Percentiles rank a stretch among this genome's conserved stretches.
Evolutionary conservation across 805 yeast species (phyloP).

Genomic region (Schizosaccharomyces cryophilus): DNA sequence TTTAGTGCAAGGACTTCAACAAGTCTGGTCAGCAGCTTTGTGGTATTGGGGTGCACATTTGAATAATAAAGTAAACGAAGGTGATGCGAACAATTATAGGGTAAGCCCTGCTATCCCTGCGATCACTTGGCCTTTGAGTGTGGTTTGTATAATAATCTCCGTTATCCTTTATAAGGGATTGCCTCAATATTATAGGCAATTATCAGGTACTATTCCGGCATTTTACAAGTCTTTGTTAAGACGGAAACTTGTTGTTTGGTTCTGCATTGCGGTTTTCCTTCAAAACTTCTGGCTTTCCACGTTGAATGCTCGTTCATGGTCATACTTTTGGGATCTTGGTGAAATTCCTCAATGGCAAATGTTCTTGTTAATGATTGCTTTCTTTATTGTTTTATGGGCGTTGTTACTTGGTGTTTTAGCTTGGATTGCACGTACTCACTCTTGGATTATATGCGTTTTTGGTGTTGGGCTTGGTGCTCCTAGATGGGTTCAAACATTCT

Average conservation of each 20-base stretch:
- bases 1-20: constrained; percentile 3
- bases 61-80: background rate
- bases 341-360: background rate
- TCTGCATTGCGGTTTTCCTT: background rate
- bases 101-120: background rate
- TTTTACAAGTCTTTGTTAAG: constrained; percentile 1
- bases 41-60: constrained; percentile 3
- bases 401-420: background rate
- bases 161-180: background rate
- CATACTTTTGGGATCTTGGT: background rate
- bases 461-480: constrained; percentile 3
- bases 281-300: constrained; percentile 3
- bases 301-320: background rate
- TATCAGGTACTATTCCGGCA: constrained; percentile 1
- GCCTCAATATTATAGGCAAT: background rate
- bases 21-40: constrained; percentile 2
- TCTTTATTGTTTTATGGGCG: background rate
- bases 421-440: background rate
- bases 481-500: background rate
- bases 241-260: constrained; percentile 1
- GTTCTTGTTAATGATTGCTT: background rate
- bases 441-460: constrained; percentile 2
- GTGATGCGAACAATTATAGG: background rate
- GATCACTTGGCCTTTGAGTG: constrained; percentile 1
- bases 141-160: background rate